Percentiles rank a stretch among this genome's conserved stretches.
Evolutionary conservation across 2,329 filamentous ascomycete genomes (phyloP).

Genomic region (Xylariales sp.): DNA sequence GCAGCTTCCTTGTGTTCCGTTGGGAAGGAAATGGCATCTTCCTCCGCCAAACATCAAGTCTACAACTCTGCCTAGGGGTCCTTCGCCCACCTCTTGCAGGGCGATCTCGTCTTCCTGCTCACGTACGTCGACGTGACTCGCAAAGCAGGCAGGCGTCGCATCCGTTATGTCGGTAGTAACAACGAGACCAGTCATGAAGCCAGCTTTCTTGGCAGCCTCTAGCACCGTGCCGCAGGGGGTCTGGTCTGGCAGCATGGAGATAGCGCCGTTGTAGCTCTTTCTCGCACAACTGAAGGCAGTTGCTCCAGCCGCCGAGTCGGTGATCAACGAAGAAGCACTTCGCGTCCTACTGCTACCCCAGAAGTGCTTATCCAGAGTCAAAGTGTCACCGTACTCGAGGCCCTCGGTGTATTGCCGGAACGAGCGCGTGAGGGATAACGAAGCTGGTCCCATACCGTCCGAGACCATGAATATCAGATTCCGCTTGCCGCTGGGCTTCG

Average conservation of each 20-base stretch:
- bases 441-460: constrained; percentile 96
- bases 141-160: constrained; percentile 93
- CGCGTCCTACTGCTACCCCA: constrained; percentile 87
- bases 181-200: constrained; percentile 88
- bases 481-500: constrained; percentile 60
- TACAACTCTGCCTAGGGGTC: constrained; percentile 79
- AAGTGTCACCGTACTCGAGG: constrained; percentile 68
- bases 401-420: constrained; percentile 75
- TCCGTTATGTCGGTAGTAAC: constrained; percentile 95
- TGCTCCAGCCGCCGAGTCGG: constrained; percentile 93
- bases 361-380: constrained; percentile 81
- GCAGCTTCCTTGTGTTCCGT: constrained; percentile 75
- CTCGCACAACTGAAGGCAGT: constrained; percentile 89
- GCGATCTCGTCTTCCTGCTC: constrained; percentile 86
- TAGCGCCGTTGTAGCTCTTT: constrained; percentile 97
- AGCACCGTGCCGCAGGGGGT: constrained; percentile 86
- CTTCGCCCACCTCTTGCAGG: constrained; percentile 83
- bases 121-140: constrained; percentile 76
- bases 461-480: constrained; percentile 99
- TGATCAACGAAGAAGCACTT: constrained; percentile 79
- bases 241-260: constrained; percentile 80
- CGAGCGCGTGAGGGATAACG: constrained; percentile 77
- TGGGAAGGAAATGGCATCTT: constrained; percentile 87
- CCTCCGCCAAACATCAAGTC: constrained; percentile 93
- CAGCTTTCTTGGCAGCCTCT: constrained; percentile 87